A percentile compares a stretch with the other conserved stretches of the same genome.
phyloP scores from a whole-genome alignment of 2,329 filamentous ascomycete species.

The Colletotrichum liriopes region DNA sequence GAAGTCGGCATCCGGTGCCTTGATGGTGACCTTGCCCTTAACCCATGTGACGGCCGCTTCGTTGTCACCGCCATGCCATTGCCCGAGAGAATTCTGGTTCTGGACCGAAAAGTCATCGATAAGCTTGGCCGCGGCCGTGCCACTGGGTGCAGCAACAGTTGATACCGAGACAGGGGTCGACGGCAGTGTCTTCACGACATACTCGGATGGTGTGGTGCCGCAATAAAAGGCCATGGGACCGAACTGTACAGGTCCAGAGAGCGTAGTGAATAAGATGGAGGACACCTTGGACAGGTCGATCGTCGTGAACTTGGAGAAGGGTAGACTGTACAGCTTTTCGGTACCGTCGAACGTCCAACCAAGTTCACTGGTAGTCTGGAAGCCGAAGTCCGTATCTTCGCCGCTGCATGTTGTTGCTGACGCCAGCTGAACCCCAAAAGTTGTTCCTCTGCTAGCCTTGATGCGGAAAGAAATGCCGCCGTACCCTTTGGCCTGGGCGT shows the following conservation, averaged over 20 bases:
- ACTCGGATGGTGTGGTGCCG: conserved; percentile 65
- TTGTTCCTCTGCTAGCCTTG: conserved; percentile 66
- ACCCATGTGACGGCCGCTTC: conserved; percentile 70
- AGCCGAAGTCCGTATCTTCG: conserved; percentile 52
- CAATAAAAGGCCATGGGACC: conserved; percentile 74
- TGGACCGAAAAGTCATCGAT: conserved; percentile 73
- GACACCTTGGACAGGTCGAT: conserved; percentile 68
- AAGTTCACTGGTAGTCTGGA: conserved; percentile 63
- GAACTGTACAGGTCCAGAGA: conserved; percentile 64
- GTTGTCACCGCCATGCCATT: conserved; percentile 75
- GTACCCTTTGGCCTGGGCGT: conserved; percentile 61
- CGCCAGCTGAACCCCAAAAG: conserved; percentile 67
- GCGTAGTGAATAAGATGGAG: conserved; percentile 64
- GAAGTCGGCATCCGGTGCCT: conserved; percentile 62
- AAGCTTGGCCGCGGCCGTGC: conserved; percentile 66
- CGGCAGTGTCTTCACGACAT: conserved; percentile 59
- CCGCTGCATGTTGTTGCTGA: conserved; percentile 63
- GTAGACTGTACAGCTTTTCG: conserved; percentile 71
- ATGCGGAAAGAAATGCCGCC: conserved; percentile 71
- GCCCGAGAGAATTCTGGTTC: conserved; percentile 72
- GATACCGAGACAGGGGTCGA: conserved; percentile 58
- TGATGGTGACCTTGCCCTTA: conserved; percentile 64
- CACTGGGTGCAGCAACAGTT: conserved; percentile 65
- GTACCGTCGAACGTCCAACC: conserved; percentile 74
- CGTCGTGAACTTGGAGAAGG: conserved; percentile 66